phyloP scores from a whole-genome alignment of 805 yeast species.

The Jamesozyma lodderae region DNA sequence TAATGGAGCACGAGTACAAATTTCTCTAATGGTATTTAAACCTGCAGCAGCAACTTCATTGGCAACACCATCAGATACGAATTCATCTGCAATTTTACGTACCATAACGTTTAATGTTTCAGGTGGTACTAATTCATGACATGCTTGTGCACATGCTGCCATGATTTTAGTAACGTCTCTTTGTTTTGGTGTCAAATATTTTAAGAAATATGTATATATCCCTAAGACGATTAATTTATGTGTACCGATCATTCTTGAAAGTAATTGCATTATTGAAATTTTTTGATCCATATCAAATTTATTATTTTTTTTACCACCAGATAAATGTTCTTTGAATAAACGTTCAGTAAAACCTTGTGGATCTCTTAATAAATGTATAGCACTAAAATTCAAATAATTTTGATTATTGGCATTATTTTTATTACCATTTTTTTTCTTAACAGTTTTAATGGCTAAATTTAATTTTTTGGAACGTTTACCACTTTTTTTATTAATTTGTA shows the following conservation, averaged over 20 bases:
- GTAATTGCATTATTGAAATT: constrained; percentile 75
- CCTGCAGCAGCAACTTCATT: constrained; percentile 98
- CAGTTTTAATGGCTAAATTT: constrained; percentile 59
- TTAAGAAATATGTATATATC: constrained; percentile 77
- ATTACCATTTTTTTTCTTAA: constrained; percentile 55
- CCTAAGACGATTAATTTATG: constrained; percentile 90
- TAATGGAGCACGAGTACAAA: constrained; percentile 84
- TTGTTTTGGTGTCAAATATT: constrained; percentile 90
- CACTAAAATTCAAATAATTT: constrained; percentile 76
- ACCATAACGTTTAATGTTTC: constrained; percentile 74
- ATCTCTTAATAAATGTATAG: constrained; percentile 86
- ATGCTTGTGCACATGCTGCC: constrained; percentile 96
- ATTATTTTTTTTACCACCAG: constrained; percentile 58
- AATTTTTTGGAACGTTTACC: constrained; percentile 73
- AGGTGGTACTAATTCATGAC: constrained; percentile 96
- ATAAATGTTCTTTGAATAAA: constrained; percentile 62
- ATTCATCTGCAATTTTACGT: constrained; percentile 92
- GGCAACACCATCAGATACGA: constrained; percentile 96
- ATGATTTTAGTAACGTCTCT: constrained; percentile 87
- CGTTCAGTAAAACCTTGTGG: constrained; percentile 97
- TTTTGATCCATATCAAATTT: constrained; percentile 80
- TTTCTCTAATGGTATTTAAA: constrained; percentile 88
- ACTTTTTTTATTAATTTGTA: constrained; percentile 75
- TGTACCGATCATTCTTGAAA: constrained; percentile 85
- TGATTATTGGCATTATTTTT: constrained; percentile 39